Base-by-base conservation (phyloP, 2,329 filamentous ascomycete genomes). In the Trichoderma koningii region DNA sequence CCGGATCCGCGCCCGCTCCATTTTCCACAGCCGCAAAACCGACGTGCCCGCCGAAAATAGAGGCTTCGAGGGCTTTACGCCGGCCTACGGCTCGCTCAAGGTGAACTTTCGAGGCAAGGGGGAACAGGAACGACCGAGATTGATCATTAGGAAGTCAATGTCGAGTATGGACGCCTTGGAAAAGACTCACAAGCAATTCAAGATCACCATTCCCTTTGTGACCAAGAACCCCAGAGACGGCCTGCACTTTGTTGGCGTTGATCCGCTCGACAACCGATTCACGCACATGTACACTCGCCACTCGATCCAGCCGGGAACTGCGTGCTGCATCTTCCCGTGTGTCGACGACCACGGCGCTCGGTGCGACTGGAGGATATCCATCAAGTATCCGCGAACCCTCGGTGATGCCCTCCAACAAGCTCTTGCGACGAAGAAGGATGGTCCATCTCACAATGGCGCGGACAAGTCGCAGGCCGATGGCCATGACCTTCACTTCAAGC, bases 221-320 rank as follows among this genome's bases (percentile, higher is more conserved):
- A 86, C 92, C 41, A 87, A 86, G 57, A 86, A 87, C 70, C 89
- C 93, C 57, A 85, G 92, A 52, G 95, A 99, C 75, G 94, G 92
- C 23, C 77, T 98, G 65, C 93, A 97, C 67, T 99, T 97, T 77
- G 91, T 96, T 17, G 93, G 95, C 4, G 85, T 95, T 44, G 88
- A 92, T 51, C 87, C 89, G 64, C 86, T 88, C 57, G 94, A 97
- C 74, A 82, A 83, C 64, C 86, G 93, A 67, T 99, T 93, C 75
- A 93, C 95, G 0, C 94, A 99, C 78, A 88, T 91, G 55, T 99
- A 96, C 76, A 96, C 94, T 0, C 89, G 89, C 47, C 93, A 94
- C 72, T 90, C 89, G 2, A 81, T 89, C 48, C 89, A 91, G 67
- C 87, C 92, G 0, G 93, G 93, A 34, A 89, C 87, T 19, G 89